Evolutionary conservation across 2,329 filamentous ascomycete genomes (phyloP).

Genomic region (Ustulina deusta): DNA sequence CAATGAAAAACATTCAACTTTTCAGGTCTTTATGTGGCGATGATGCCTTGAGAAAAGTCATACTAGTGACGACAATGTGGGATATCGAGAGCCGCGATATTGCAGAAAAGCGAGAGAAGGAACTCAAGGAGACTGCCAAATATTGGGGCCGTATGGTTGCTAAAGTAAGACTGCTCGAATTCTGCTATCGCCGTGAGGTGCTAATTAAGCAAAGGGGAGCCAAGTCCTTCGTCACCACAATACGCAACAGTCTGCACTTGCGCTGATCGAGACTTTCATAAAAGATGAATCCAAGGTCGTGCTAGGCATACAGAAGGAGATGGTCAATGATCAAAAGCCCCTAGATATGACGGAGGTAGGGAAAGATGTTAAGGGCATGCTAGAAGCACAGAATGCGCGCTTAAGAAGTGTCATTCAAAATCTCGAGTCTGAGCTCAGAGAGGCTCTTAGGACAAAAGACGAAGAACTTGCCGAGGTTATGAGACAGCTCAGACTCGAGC

Average conservation of each 20-base stretch:
- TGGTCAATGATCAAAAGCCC: conserved; percentile 3
- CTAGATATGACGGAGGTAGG: conserved; percentile 17
- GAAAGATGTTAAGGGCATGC: not conserved
- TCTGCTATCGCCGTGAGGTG: not conserved
- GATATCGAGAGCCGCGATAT: conserved; percentile 38
- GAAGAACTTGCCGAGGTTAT: not conserved
- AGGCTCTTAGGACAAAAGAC: conserved; percentile 9
- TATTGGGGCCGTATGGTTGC: conserved; percentile 25
- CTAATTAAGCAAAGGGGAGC: conserved; percentile 21
- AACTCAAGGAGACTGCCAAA: conserved; percentile 15
- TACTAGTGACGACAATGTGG: conserved; percentile 36
- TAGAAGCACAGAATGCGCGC: conserved; percentile 6
- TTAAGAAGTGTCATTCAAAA: not conserved
- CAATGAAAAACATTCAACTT: conserved; percentile 22
- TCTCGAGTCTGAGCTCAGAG: conserved; percentile 7
- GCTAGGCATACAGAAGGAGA: conserved; percentile 15
- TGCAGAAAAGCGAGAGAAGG: conserved; percentile 16
- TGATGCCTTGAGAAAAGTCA: conserved; percentile 17
- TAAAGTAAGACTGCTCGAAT: conserved; percentile 7
- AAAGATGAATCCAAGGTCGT: conserved; percentile 14
- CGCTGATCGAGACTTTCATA: conserved; percentile 15
- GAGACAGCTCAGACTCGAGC: not conserved
- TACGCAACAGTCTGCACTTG: conserved; percentile 5
- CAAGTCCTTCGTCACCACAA: conserved; percentile 27
- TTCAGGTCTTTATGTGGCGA: conserved; percentile 35